phyloP scores from a whole-genome alignment of 805 yeast species.

The Yamadazyma scolyti region DNA sequence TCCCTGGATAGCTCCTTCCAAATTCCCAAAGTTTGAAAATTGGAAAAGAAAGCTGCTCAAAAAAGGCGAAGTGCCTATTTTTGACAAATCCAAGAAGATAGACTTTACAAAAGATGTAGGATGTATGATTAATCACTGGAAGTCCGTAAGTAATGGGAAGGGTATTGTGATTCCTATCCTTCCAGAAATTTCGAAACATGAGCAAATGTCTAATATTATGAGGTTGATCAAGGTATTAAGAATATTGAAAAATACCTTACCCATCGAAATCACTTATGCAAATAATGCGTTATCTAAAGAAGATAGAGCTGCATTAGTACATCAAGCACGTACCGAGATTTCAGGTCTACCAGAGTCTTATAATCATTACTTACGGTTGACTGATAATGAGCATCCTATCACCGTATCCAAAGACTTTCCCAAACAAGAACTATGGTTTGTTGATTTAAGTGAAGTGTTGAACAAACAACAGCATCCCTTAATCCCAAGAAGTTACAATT shows the following conservation, averaged over 20 bases:
- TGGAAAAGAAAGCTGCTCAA: constrained; percentile 12
- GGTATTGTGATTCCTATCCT: constrained; percentile 32
- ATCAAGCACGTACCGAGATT: constrained; percentile 14
- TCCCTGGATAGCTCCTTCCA: constrained; percentile 28
- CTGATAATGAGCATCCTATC: constrained; percentile 2
- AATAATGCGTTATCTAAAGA: constrained; percentile 6
- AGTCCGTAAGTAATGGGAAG: constrained; percentile 16
- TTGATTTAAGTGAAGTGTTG: constrained; percentile 18
- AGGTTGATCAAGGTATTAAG: constrained; percentile 23
- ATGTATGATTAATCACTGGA: constrained; percentile 14
- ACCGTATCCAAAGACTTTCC: constrained; percentile 12
- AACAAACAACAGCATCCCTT: constrained; percentile 13
- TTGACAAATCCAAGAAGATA: constrained; percentile 2
- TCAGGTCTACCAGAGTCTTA: constrained; percentile 12
- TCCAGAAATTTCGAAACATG: constrained; percentile 10
- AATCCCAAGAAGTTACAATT: constrained; percentile 7
- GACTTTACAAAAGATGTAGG: not conserved
- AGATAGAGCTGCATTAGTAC: constrained; percentile 11
- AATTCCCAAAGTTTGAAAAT: constrained; percentile 17
- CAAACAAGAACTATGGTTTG: constrained; percentile 25
- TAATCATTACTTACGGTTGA: constrained; percentile 3
- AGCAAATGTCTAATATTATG: constrained; percentile 16
- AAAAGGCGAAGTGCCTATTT: constrained; percentile 10
- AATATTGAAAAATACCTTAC: constrained; percentile 22
- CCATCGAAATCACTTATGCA: constrained; percentile 23